Evolutionary conservation across 2,329 filamentous ascomycete genomes (phyloP), one percentile per base, ranked within the genome.

Genomic region (Penicillium digitatum): DNA sequence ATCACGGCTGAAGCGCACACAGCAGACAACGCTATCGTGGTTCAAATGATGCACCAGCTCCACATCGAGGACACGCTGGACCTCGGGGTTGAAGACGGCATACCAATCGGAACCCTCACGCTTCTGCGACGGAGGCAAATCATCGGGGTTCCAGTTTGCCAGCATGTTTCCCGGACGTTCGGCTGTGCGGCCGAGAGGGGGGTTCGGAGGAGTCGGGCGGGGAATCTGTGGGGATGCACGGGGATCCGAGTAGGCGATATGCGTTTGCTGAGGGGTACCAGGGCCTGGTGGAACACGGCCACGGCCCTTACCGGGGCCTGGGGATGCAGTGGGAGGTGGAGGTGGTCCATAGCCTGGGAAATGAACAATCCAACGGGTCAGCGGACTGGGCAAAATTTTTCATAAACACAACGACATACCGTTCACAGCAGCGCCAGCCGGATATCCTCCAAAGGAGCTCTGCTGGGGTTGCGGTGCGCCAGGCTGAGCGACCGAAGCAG

Each of bases 1-100:
- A 69, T 99, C 94, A 52, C 89, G 85, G 72, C 93, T 97, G 80
- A 99, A 99, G 55, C 94, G 85, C 34, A 99, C 94, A 72, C 94
- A 99, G 81, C 94, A 99, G 1, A 99, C 94, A 3, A 99, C 94
- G 66, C 93, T 97, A 70, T 96, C 90, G 69, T 99, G 94, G 57
- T 86, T 84, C 50, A 99, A 82, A 54, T 91, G 96, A 76, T 97
- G 94, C 45, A 96, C 87, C 37, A 99, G 82, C 62, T 96, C 91
- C 51, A 99, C 91, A 70, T 99, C 94, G 48, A 99, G 80, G 48
- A 91, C 85, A 56, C 94, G 90, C 59, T 89, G 90, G 35, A 96
- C 88, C 55, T 87, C 84, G 42, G 93, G 91, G 76, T 99, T 96
- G 82, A 96, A 99, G 62, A 97, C 89, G 42, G 90, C 93, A 71